Conservation (phyloP, 2,329 filamentous ascomycete species). For the Trichothecium roseum region DNA sequence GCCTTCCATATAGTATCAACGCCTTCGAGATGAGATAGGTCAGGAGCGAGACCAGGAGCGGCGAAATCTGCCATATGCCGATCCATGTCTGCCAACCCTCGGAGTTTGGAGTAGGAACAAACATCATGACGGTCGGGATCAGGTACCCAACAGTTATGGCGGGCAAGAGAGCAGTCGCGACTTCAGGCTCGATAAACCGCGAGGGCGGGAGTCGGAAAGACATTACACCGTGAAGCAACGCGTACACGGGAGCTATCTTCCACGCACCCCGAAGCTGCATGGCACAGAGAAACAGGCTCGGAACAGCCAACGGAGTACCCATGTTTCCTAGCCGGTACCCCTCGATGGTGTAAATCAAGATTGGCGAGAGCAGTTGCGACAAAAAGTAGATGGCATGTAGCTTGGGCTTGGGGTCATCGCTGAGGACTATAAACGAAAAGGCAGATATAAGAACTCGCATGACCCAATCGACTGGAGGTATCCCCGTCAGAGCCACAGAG, state of each 20-base stretch:
- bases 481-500: too few relatives aligned
- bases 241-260: conserved; percentile 7
- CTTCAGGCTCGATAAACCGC: conserved; percentile 1
- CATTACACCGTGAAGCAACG: conserved; percentile 4
- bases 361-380: conserved; percentile 10
- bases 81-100: conserved; percentile 4
- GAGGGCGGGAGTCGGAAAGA: conserved; percentile 1
- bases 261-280: conserved; percentile 7
- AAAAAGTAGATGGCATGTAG: conserved; percentile 5
- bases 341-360: conserved; percentile 14
- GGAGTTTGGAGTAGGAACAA: conserved; percentile 1
- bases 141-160: conserved; percentile 8
- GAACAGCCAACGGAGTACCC: conserved; percentile 6
- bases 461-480: too few relatives aligned
- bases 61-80: conserved; percentile 6
- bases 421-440: too few relatives aligned
- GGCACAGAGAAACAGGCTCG: conserved; percentile 6
- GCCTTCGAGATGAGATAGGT: too few relatives aligned
- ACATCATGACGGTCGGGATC: conserved; percentile 6
- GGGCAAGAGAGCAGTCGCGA: conserved; percentile 9
- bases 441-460: too few relatives aligned
- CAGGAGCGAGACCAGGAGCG: conserved; percentile 4
- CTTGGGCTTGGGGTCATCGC: too few relatives aligned
- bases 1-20: too few relatives aligned
- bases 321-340: conserved; percentile 11